Conservation (phyloP, 768 basidiomycete species). For the Tricholoma sp. region DNA sequence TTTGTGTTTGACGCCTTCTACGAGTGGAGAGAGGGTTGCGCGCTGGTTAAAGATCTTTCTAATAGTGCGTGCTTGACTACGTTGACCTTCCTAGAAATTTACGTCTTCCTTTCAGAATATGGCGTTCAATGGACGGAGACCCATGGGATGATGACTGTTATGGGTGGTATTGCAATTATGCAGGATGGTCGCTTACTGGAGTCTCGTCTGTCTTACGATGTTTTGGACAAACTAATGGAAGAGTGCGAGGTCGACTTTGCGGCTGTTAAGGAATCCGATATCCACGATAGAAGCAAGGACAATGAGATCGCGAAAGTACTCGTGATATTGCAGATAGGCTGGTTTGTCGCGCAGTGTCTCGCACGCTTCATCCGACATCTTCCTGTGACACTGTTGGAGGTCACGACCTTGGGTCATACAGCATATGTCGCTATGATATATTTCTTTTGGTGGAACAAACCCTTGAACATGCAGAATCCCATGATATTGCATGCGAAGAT, state of each 20-base stretch:
- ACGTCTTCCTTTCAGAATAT: background rate
- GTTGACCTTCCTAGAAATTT: background rate
- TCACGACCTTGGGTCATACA: constrained; percentile 5
- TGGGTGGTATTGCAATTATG: constrained; percentile 7
- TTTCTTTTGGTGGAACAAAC: constrained; percentile 12
- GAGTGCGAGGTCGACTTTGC: background rate
- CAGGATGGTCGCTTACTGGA: background rate
- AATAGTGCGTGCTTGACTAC: background rate
- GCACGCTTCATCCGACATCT: background rate
- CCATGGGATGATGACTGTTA: constrained; percentile 6
- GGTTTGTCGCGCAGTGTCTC: constrained; percentile 5
- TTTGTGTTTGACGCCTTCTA: constrained; percentile 7
- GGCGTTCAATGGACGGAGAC: constrained; percentile 2
- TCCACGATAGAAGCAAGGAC: constrained; percentile 8
- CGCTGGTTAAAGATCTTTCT: background rate
- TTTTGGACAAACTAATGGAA: background rate
- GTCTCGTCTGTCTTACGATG: background rate
- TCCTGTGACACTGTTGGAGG: constrained; percentile 5
- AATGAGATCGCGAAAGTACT: constrained; percentile 8
- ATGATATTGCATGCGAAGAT: background rate
- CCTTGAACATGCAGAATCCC: constrained; percentile 1
- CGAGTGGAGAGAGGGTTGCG: constrained; percentile 5
- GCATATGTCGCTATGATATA: constrained; percentile 5
- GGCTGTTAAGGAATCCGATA: background rate
- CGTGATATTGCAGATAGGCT: constrained; percentile 5